Conservation (phyloP, 768 basidiomycete species). For the Mycena venus region DNA sequence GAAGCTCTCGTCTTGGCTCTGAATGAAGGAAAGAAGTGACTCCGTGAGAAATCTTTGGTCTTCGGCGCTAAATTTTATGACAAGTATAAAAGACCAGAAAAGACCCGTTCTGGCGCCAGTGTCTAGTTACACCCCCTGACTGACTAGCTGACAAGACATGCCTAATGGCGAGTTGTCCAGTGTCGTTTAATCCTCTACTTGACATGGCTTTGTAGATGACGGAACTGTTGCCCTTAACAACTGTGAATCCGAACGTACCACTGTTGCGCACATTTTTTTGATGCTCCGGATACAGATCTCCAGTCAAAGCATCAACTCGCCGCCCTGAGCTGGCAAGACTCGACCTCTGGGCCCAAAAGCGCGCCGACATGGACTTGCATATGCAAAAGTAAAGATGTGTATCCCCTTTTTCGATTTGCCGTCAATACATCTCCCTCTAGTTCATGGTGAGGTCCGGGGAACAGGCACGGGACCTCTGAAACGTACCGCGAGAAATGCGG, state of each 20-base stretch:
- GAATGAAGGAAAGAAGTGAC: conserved; percentile 7
- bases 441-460: conserved; percentile 64
- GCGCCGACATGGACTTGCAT: conserved; percentile 66
- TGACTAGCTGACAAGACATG: conserved; percentile 12
- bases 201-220: conserved; percentile 15
- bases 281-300: conserved; percentile 57
- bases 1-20: not conserved
- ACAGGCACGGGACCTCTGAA: conserved; percentile 65
- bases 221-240: conserved; percentile 54
- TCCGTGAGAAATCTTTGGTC: conserved; percentile 18
- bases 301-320: conserved; percentile 58
- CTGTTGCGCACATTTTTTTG: not conserved
- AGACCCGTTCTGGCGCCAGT: not conserved
- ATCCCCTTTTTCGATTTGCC: conserved; percentile 8
- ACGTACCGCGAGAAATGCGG: conserved; percentile 59
- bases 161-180: conserved; percentile 15
- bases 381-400: conserved; percentile 66
- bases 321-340: conserved; percentile 70
- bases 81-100: conserved; percentile 18
- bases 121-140: not conserved
- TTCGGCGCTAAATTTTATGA: conserved; percentile 10
- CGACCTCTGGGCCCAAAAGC: conserved; percentile 57
- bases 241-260: conserved; percentile 43
- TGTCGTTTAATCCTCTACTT: not conserved
- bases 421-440: conserved; percentile 46